Evolutionary conservation across 768 basidiomycete species (phyloP).

Genomic region (Termitomyces bulborhizus): DNA sequence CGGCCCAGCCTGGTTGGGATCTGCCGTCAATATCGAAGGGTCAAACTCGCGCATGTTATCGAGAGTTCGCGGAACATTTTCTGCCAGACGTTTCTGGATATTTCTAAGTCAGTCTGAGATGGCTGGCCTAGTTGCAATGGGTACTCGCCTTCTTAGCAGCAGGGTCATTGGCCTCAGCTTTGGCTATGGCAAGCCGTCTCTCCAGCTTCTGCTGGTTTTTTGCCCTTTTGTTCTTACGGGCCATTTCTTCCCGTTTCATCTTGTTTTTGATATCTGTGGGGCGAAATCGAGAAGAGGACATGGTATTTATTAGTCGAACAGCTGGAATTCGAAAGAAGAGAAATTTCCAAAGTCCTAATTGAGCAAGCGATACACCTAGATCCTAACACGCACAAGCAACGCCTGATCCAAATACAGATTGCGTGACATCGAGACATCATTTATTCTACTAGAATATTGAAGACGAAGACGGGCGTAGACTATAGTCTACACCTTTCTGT

Average conservation of each 20-base stretch:
- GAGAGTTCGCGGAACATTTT: conserved; percentile 86
- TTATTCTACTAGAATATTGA: not conserved
- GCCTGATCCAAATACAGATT: not conserved
- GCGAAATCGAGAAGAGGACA: conserved; percentile 54
- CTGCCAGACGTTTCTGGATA: conserved; percentile 67
- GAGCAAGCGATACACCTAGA: not conserved
- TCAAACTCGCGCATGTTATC: conserved; percentile 91
- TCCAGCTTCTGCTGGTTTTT: conserved; percentile 80
- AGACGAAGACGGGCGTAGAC: not conserved
- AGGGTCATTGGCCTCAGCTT: conserved; percentile 72
- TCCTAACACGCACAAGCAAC: conserved; percentile 8
- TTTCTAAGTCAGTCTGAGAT: not conserved
- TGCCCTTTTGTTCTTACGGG: conserved; percentile 66
- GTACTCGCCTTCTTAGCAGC: conserved; percentile 64
- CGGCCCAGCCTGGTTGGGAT: conserved; percentile 30
- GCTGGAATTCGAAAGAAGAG: not conserved
- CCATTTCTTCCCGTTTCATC: conserved; percentile 75
- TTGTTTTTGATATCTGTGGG: conserved; percentile 81
- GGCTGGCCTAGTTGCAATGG: not conserved
- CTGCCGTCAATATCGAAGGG: conserved; percentile 56
- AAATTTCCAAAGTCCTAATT: not conserved
- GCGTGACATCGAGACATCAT: no score
- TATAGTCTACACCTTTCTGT: conserved; percentile 26
- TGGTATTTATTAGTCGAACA: conserved; percentile 16
- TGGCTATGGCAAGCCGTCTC: conserved; percentile 69